Evolutionary conservation across 73 alveolate genomes (phyloP).

Genomic region (Strombidium stylifer): DNA sequence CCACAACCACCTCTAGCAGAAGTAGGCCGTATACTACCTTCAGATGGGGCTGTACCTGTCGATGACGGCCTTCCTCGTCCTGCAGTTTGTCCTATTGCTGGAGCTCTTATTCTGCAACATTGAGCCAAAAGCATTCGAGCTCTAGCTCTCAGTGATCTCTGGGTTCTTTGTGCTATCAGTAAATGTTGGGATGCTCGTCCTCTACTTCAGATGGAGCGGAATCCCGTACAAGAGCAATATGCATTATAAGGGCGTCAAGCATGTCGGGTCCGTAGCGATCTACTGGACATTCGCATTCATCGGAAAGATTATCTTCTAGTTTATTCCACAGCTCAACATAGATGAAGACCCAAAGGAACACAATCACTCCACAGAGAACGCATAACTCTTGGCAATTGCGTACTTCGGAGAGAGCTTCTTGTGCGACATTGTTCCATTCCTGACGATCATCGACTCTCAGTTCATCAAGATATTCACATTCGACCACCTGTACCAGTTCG

Average conservation of each 20-base stretch:
- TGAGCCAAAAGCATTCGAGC: no score
- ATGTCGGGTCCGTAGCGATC: not conserved
- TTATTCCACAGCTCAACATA: not conserved
- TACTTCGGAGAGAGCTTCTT: no score
- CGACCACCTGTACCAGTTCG: not conserved
- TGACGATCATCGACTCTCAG: slow-evolving; percentile 8
- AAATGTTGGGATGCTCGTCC: no score
- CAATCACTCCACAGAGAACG: not conserved
- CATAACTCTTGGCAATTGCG: not conserved
- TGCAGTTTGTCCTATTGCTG: no score
- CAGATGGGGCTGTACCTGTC: no score
- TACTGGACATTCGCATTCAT: not conserved
- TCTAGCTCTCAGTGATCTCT: not conserved
- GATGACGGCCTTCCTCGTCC: no score
- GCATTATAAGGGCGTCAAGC: not conserved
- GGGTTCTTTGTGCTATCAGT: not conserved
- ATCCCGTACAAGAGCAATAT: not conserved
- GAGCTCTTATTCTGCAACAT: no score
- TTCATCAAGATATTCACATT: slow-evolving; percentile 8
- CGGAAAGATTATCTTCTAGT: not conserved
- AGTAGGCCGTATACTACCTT: no score
- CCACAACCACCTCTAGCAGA: no score
- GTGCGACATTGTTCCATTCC: slow-evolving; percentile 9
- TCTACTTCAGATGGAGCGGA: not conserved
- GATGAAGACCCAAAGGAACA: not conserved